phyloP scores from a whole-genome alignment of 805 yeast species.

The Metschnikowia hibisci region DNA sequence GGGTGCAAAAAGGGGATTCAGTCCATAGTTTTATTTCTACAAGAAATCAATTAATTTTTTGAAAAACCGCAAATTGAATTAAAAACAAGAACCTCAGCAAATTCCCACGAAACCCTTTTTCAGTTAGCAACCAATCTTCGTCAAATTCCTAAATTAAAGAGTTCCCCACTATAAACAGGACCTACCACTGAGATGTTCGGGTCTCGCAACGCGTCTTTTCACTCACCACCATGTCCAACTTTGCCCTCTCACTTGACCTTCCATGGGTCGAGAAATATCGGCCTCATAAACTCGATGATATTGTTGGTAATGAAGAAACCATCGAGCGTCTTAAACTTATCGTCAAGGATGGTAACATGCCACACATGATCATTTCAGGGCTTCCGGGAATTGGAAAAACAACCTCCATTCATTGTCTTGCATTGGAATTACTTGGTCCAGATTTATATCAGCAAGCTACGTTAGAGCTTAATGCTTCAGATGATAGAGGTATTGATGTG shows the following conservation, averaged over 20 bases:
- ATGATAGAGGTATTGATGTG: constrained; percentile 96
- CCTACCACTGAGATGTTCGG: constrained; percentile 1
- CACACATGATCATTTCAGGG: constrained; percentile 93
- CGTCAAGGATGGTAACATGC: constrained; percentile 93
- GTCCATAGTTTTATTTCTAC: too few relatives aligned
- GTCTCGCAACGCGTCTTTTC: constrained; percentile 5
- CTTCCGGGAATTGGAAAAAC: constrained; percentile 98
- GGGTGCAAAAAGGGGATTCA: too few relatives aligned
- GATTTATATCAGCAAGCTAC: constrained; percentile 74
- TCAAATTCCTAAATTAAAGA: too few relatives aligned
- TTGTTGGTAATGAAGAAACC: constrained; percentile 92
- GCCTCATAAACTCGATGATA: constrained; percentile 72
- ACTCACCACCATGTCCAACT: constrained; percentile 7
- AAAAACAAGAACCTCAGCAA: too few relatives aligned
- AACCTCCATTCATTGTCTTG: constrained; percentile 87
- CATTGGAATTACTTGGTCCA: constrained; percentile 72
- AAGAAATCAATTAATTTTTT: too few relatives aligned
- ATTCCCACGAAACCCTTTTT: too few relatives aligned
- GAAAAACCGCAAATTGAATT: too few relatives aligned
- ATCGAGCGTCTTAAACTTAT: constrained; percentile 78
- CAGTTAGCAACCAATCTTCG: too few relatives aligned
- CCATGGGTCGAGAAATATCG: constrained; percentile 91
- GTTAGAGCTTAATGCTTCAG: constrained; percentile 90
- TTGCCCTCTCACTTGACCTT: constrained; percentile 26
- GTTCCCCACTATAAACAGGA: too few relatives aligned